These are phyloP conservation scores for Solanum ossicruentum DNA, from an alignment of 257 asterid species.

Conservation along the genomic window DNA sequence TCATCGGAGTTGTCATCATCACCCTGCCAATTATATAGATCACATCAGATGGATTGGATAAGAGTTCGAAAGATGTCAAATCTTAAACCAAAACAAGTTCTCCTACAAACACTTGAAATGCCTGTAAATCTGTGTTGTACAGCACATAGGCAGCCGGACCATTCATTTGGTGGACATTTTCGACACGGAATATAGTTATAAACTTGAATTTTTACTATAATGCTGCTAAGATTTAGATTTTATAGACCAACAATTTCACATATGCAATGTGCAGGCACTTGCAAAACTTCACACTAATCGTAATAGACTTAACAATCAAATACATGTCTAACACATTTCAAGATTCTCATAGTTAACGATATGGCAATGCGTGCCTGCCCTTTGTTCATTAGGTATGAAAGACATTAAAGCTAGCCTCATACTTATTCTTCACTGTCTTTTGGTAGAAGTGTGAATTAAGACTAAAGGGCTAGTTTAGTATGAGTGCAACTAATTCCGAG, in stretches of 20 bases:
- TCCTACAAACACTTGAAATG: background rate
- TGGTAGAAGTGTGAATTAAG: background rate
- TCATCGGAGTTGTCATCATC: conserved; percentile 15
- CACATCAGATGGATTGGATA: background rate
- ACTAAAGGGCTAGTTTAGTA: background rate
- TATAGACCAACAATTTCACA: background rate
- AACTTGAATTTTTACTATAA: background rate
- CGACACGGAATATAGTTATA: background rate
- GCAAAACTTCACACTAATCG: background rate
- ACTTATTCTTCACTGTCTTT: background rate
- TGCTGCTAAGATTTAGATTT: background rate
- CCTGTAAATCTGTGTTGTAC: background rate
- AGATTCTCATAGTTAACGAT: background rate
- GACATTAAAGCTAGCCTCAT: background rate
- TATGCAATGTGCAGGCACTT: background rate
- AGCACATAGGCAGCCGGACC: no score
- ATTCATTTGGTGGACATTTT: background rate
- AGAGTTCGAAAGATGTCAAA: background rate
- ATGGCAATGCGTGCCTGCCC: background rate
- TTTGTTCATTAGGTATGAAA: background rate
- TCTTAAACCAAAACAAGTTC: background rate
- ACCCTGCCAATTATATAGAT: conserved; percentile 15
- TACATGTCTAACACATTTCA: background rate
- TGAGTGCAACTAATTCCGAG: background rate
- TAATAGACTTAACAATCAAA: background rate